phyloP scores from a whole-genome alignment of 2,329 filamentous ascomycete species.

The Endothia cerciana region DNA sequence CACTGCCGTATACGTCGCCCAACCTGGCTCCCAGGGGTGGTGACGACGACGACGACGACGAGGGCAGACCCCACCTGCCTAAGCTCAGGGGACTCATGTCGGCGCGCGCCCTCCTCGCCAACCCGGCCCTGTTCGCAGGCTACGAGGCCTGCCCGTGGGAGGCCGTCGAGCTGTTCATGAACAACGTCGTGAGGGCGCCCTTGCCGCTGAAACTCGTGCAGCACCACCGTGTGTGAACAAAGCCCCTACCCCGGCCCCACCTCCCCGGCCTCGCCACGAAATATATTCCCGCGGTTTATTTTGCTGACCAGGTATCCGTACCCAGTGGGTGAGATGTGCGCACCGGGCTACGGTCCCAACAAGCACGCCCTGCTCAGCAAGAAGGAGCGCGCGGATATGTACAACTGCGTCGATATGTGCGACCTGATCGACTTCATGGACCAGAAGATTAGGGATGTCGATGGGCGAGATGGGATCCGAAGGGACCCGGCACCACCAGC shows the following conservation, averaged over 20 bases:
- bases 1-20: conserved; percentile 50
- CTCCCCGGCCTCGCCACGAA: not conserved
- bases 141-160: conserved; percentile 62
- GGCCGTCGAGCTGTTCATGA: conserved; percentile 66
- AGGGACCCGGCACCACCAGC: conserved; percentile 16
- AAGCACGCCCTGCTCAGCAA: conserved; percentile 59
- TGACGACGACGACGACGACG: conserved; percentile 34
- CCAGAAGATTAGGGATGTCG: conserved; percentile 44
- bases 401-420: conserved; percentile 55
- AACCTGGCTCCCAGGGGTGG: conserved; percentile 35
- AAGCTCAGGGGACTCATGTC: conserved; percentile 69
- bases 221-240: conserved; percentile 52
- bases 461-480: conserved; percentile 31
- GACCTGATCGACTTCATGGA: conserved; percentile 66
- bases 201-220: conserved; percentile 66
- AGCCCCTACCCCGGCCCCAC: not conserved
- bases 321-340: conserved; percentile 65
- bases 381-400: conserved; percentile 56
- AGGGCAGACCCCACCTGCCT: conserved; percentile 41
- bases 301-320: not conserved
- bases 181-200: conserved; percentile 58
- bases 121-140: conserved; percentile 68
- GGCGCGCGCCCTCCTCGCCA: conserved; percentile 68
- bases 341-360: conserved; percentile 57
- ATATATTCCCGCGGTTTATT: not conserved